phyloP scores from a whole-genome alignment of 805 yeast species.

The Candida ulmi region DNA sequence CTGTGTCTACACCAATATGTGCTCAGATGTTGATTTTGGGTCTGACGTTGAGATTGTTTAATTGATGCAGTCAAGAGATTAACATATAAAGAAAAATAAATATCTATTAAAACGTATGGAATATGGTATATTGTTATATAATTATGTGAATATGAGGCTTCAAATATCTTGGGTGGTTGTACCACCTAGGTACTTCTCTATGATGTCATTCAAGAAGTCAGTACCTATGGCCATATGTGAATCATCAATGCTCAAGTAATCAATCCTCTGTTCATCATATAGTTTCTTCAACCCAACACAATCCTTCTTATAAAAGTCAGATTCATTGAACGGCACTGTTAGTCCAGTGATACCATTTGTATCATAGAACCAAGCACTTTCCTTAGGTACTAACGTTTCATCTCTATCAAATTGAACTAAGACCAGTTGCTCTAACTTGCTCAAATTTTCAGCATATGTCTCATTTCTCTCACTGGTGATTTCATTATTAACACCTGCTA shows the following conservation, averaged over 20 bases:
- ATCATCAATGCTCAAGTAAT: constrained; percentile 46
- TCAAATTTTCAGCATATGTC: constrained; percentile 39
- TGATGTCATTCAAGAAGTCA: constrained; percentile 38
- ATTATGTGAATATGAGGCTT: too few species aligned
- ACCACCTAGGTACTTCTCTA: constrained; percentile 37
- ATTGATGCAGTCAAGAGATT: not conserved
- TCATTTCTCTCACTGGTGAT: constrained; percentile 25
- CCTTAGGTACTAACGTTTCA: constrained; percentile 66
- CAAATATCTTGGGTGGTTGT: too few species aligned
- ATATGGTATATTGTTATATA: too few species aligned
- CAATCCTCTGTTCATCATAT: constrained; percentile 37
- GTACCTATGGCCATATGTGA: constrained; percentile 64
- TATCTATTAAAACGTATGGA: too few species aligned
- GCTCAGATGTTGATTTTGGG: constrained; percentile 14
- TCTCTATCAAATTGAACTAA: constrained; percentile 57
- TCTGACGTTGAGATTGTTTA: constrained; percentile 20
- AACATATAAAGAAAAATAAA: too few species aligned
- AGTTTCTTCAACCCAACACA: constrained; percentile 53
- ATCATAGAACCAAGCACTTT: constrained; percentile 65
- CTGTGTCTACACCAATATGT: not conserved
- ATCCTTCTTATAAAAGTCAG: constrained; percentile 48
- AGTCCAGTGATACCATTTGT: constrained; percentile 37
- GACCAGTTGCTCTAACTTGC: constrained; percentile 44
- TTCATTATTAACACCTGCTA: constrained; percentile 69
- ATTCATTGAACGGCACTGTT: constrained; percentile 39